Evolutionary conservation across 495 filamentous ascomycete species (phyloP), one percentile per base, ranked within the genome.

Genomic region (Hypoxylon fuscum): DNA sequence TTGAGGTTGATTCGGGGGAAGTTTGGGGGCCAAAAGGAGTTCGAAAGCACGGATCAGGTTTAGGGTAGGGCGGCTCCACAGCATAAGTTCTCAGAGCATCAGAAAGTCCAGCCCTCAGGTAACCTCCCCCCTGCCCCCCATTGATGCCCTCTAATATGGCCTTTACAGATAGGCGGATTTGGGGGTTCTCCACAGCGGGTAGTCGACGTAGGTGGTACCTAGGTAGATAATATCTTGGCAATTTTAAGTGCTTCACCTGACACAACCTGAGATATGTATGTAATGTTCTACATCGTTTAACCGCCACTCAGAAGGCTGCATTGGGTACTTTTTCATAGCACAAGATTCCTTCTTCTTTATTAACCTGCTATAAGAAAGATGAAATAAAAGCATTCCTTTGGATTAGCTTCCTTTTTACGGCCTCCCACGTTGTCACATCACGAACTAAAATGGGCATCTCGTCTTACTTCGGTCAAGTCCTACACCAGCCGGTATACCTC

Each of bases 21-120:
- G 23, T 17, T 61, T 62, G 64, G 64, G 64, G 64, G 53, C 58
- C 35, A 14, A 63, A 29, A 50, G 1, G 32, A 25, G 20, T 18
- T 21, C 21, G 6, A 18, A 15, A 29, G 62, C 49, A 65, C 55
- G 37, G 55, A 59, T 65, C 55, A 55, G 32, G 50, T 34, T 23
- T 66, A 61, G 56, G 51, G 38, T 35, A 58, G 34, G 46, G 58
- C 46, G 63, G 64, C 64, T 67, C 64, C 64, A 67, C 62, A 65
- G 11, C 40, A 47, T 21, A 17, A 7, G 40, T 35, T 17, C 34
- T 17, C 23, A 27, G 12, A 34, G 18, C 31, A 20, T 49, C 53
- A 22, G 51, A 41, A 55, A 40, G 34, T 62, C 59, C 46, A 50
- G 35, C 34, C 55, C 37, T 18, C 8, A 40, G 8, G 34, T 15